Conservation (phyloP, 75 land plant genomes). For the Picea sitchensis region DNA sequence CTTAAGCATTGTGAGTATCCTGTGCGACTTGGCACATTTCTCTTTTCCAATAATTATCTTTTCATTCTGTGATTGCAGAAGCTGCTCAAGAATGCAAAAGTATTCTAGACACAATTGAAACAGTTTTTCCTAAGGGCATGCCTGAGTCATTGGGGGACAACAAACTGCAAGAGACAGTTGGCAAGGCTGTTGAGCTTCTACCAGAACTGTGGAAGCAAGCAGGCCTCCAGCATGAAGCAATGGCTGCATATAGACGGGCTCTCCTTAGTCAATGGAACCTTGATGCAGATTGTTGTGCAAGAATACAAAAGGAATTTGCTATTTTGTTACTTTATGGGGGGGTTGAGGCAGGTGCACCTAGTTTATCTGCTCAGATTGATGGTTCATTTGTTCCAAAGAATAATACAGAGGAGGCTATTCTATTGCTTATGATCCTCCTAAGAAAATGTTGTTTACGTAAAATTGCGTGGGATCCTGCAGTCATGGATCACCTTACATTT, state of each 20-base stretch:
- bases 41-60: not conserved
- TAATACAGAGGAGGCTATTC: conserved; percentile 90
- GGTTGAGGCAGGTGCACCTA: conserved; percentile 71
- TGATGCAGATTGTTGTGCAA: conserved; percentile 50
- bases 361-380: conserved; percentile 71
- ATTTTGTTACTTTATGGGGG: conserved; percentile 76
- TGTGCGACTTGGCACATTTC: not conserved
- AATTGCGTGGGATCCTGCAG: conserved; percentile 69
- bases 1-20: not conserved
- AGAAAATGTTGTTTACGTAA: conserved; percentile 48
- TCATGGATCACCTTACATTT: conserved; percentile 84
- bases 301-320: conserved; percentile 81
- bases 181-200: conserved; percentile 74
- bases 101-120: conserved; percentile 80
- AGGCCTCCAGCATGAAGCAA: conserved; percentile 60
- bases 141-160: conserved; percentile 53
- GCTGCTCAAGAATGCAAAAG: conserved; percentile 87
- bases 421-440: conserved; percentile 75
- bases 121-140: conserved; percentile 65
- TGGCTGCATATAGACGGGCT: conserved; percentile 83
- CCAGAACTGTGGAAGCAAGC: conserved; percentile 81
- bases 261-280: conserved; percentile 82
- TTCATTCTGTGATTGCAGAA: conserved; percentile 45
- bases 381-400: conserved; percentile 88
- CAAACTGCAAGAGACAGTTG: conserved; percentile 78